A percentile compares a stretch with the other conserved stretches of the same genome.
Conservation (phyloP, 2,329 filamentous ascomycete genomes). For the Cordyceps javanica region DNA sequence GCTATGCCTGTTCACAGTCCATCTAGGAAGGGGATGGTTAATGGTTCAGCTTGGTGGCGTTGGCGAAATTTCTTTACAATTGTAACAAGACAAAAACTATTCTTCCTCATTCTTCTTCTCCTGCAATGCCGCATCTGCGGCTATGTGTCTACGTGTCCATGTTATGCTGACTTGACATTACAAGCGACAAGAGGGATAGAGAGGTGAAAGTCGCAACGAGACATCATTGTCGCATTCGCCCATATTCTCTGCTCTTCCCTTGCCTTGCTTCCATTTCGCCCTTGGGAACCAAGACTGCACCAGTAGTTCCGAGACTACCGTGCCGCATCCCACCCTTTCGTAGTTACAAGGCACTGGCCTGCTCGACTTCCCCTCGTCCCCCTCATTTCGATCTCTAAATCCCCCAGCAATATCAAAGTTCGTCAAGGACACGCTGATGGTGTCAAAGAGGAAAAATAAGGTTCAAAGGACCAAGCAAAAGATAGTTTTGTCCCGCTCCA, state of each 20-base stretch:
- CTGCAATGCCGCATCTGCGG: not conserved
- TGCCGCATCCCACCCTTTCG: not conserved
- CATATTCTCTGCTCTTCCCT: not conserved
- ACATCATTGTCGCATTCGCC: not conserved
- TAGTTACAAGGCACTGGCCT: not conserved
- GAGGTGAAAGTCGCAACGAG: not conserved
- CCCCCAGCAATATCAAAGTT: not conserved
- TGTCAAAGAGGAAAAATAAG: not conserved
- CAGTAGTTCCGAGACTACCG: not conserved
- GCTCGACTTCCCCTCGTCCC: not conserved
- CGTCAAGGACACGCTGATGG: not conserved
- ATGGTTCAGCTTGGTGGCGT: not conserved
- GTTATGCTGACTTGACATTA: not conserved
- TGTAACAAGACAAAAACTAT: conserved; percentile 13
- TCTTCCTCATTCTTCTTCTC: conserved; percentile 10
- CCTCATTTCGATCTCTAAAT: not conserved
- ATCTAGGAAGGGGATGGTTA: not conserved
- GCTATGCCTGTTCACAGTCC: not conserved
- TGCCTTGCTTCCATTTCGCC: not conserved
- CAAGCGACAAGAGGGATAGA: not conserved
- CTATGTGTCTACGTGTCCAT: not conserved
- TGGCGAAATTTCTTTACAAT: conserved; percentile 7
- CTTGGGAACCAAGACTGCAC: not conserved
- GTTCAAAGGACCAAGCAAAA: not conserved
- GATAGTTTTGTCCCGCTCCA: conserved; percentile 9